Base-by-base conservation (phyloP, 306 rosid species). In the Neltuma alba region DNA sequence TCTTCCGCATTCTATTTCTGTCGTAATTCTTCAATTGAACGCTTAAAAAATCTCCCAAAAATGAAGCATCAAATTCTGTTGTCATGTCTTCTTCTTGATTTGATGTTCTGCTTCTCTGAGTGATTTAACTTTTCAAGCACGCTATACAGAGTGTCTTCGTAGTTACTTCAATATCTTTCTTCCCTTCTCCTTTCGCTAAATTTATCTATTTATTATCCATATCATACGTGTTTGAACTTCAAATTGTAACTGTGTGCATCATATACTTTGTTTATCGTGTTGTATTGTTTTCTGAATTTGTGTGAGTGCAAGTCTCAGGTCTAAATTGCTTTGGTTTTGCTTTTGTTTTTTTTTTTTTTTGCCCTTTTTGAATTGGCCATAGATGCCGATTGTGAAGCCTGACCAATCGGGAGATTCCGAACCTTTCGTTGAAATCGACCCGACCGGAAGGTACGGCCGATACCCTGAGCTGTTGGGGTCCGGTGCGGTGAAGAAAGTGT, bases 391-490 rank as follows among this genome's bases (percentile, higher is more conserved):
- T 77, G 86, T 71, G 36, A 80, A 57, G 42, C 72, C 85, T 1
- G 89, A 81, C 2, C 57, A 81, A 8, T 74, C 76, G 0, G 95
- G 73, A 82, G 98, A 92, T 40, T 76, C 90, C 0, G 96, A 95
- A 64, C 86, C 90, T 15, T 95, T 95, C 18, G 89, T 83, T 0
- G 99, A 95, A 71, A 67, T 82, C 1, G 90, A 95, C 37, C 98
- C 94, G 1, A 87, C 87, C 0, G 86, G 94, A 7, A 79, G 98
- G 3, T 95, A 95, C 25, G 98, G 96, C 27, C 84, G 97, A 2
- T 95, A 66, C 47, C 1, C 8, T 7, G 71, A 66, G 15, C 31
- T 66, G 11, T 41, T 66, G 2, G 71, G 71, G 10, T 36, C 48
- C 9, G 71, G 71, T 11, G 30, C 71, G 4, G 71, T 66, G 30